These are phyloP conservation scores for Citrus trifoliata DNA, from an alignment of 345 rosid species.

Conservation along the genomic window DNA sequence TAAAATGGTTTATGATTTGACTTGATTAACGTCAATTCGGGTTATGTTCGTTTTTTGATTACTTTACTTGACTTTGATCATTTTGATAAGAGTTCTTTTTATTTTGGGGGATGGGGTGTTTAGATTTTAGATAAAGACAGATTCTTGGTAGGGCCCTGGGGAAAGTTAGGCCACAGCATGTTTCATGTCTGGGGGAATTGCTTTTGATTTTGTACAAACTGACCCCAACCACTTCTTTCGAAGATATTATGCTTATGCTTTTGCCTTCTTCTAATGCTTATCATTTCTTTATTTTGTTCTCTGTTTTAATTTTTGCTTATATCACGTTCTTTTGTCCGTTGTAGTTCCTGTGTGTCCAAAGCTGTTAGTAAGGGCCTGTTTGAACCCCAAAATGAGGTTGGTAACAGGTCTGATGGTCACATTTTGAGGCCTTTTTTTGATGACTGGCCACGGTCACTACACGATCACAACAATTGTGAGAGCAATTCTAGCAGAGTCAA, in stretches of 20 bases:
- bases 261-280: neutral
- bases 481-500: constrained; percentile 30
- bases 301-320: neutral
- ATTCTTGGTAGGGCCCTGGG: constrained; percentile 26
- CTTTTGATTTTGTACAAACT: constrained; percentile 43
- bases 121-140: neutral
- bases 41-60: neutral
- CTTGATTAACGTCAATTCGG: neutral
- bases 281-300: neutral
- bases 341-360: constrained; percentile 48
- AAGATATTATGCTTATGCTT: neutral
- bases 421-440: constrained; percentile 78
- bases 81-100: neutral
- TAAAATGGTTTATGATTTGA: neutral
- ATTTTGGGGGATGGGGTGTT: neutral
- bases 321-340: constrained; percentile 16
- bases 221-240: constrained; percentile 53
- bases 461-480: constrained; percentile 43
- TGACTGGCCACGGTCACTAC: constrained; percentile 72
- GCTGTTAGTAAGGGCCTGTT: constrained; percentile 39
- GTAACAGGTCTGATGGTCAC: constrained; percentile 50
- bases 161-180: constrained; percentile 14
- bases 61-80: neutral
- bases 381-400: constrained; percentile 36
- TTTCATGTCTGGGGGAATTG: constrained; percentile 27